Evolutionary conservation across 208 protist species (phyloP), one percentile per base, ranked within the genome.

Genomic region (Naegleria lovaniensis): DNA sequence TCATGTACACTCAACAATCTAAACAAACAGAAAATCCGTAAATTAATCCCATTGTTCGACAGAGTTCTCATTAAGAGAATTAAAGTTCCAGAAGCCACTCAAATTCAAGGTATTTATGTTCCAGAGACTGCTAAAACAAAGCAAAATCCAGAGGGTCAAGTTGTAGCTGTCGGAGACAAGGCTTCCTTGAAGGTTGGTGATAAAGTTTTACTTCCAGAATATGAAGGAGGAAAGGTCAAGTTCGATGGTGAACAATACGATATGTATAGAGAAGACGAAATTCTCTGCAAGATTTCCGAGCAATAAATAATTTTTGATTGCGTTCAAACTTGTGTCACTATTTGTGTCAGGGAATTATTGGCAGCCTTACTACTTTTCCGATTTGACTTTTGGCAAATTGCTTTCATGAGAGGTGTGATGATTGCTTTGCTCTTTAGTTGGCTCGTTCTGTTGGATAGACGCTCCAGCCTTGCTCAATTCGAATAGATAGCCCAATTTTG

Each of bases 41-140:
- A 40, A 89, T 89, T 89, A 40, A 67, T 89, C 29, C 85, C 85
- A 67, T 40, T 89, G 5, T 89, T 89, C 85, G 48, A 89, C 25
- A 52, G 48, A 67, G 85, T 89, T 40, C 9, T 89, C 9, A 33
- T 89, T 29, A 89, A 67, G n/a, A 52, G 48, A 41, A 25, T 89
- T 29, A 41, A 39, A 38, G 11, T 55, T 48, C 29, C 55, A 19
- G 9, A 87, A 55, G 43, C 5, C 22, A 40, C 41, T 5, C 15
- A 89, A 67, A 41, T 89, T 67, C 36, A 40, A 43, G 48, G 85
- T 9, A 38, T 89, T 11, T 67, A 36, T 67, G 41, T 89, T 67
- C 85, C 85, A 67, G 85, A 89, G 59, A 25, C 85, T 29, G n/a
- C 51, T 0, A 87, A 52, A 29, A 15, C 38, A 38, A 40, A 25